Conservation (phyloP, 2,329 filamentous ascomycete species). For the Aureobasidium pullulans region DNA sequence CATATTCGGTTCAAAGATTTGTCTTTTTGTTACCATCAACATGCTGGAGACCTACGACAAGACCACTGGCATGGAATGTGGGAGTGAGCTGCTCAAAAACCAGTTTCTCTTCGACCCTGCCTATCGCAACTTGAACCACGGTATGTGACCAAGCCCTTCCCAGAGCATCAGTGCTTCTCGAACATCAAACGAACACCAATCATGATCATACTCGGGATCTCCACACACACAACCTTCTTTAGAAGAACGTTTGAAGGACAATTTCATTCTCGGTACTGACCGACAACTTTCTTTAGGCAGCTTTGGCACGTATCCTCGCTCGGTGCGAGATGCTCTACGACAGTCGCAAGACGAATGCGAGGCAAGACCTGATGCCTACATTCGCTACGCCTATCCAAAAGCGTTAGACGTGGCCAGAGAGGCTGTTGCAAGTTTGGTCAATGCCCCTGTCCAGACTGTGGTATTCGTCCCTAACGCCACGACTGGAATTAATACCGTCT, state of each 20-base stretch:
- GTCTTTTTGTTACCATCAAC: neutral
- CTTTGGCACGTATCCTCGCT: slow-evolving; percentile 66
- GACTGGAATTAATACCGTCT: slow-evolving; percentile 66
- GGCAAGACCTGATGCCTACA: slow-evolving; percentile 64
- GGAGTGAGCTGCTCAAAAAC: slow-evolving; percentile 46
- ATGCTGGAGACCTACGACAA: neutral
- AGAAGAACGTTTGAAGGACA: neutral
- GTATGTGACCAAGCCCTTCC: slow-evolving; percentile 35
- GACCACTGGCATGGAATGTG: slow-evolving; percentile 24
- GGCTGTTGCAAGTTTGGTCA: slow-evolving; percentile 59
- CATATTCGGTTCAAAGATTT: neutral
- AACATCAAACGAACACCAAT: neutral
- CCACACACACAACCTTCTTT: neutral
- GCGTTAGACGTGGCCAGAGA: slow-evolving; percentile 58
- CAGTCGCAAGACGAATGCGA: slow-evolving; percentile 62
- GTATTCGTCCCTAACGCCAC: slow-evolving; percentile 82
- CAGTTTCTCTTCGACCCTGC: slow-evolving; percentile 58
- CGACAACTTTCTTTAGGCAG: slow-evolving; percentile 49
- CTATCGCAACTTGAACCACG: slow-evolving; percentile 74
- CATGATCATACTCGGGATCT: neutral
- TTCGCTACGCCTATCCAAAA: slow-evolving; percentile 58
- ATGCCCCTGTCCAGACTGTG: slow-evolving; percentile 56
- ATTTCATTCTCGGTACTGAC: neutral
- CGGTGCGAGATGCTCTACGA: slow-evolving; percentile 53
- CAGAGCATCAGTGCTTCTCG: neutral